These are phyloP conservation scores for Luffa aegyptiaca DNA, from an alignment of 306 rosid species.

Conservation along the genomic window DNA sequence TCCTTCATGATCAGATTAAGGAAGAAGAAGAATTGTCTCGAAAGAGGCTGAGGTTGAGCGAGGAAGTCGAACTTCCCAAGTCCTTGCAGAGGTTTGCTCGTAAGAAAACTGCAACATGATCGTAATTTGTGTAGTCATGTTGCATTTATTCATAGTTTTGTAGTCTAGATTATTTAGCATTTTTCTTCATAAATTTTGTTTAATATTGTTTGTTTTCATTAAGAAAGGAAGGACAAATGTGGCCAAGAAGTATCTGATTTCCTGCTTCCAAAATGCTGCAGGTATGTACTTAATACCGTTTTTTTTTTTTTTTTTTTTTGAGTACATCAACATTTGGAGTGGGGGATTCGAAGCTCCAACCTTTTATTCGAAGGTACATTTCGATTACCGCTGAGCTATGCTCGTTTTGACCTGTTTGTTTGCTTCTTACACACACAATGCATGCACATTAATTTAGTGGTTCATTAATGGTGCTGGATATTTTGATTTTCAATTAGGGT, in stretches of 20 bases:
- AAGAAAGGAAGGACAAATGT: neutral
- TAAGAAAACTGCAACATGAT: slow-evolving; percentile 35
- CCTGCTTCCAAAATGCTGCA: neutral
- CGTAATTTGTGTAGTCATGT: neutral
- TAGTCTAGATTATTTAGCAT: neutral
- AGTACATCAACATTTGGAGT: too few species aligned
- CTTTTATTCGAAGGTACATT: too few species aligned
- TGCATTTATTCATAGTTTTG: neutral
- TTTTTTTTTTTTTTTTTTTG: too few species aligned
- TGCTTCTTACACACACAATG: neutral
- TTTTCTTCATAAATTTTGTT: neutral
- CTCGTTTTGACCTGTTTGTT: neutral
- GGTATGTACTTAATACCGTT: neutral
- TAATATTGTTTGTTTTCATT: neutral
- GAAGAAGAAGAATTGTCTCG: slow-evolving; percentile 35
- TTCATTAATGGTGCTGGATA: neutral
- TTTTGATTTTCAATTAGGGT: neutral
- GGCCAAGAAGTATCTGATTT: neutral
- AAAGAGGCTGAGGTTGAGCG: slow-evolving; percentile 49
- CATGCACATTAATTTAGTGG: neutral
- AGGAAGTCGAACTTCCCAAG: slow-evolving; percentile 46
- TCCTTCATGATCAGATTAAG: slow-evolving; percentile 43
- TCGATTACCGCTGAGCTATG: too few species aligned
- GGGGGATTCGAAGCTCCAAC: too few species aligned
- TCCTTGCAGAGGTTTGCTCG: slow-evolving; percentile 66